Evolutionary conservation across 2,329 filamentous ascomycete genomes (phyloP).

Genomic region (Apiospora kogelbergensis): DNA sequence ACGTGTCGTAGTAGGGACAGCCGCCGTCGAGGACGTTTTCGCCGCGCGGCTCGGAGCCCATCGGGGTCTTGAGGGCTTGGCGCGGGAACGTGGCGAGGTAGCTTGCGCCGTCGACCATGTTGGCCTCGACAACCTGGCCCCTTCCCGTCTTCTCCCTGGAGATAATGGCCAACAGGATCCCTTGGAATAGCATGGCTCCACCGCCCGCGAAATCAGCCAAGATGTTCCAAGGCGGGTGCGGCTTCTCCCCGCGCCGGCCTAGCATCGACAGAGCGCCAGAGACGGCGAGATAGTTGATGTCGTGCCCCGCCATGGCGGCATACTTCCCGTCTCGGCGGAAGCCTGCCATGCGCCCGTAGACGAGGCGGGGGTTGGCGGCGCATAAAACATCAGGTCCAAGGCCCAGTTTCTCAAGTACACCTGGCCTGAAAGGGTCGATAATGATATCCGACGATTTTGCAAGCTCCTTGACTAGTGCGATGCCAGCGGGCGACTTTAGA

Average conservation of each 20-base stretch:
- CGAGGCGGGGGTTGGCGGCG: conserved; percentile 68
- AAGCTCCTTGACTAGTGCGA: conserved; percentile 66
- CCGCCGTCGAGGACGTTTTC: conserved; percentile 81
- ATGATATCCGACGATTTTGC: conserved; percentile 69
- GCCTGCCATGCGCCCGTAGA: conserved; percentile 85
- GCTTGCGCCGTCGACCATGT: conserved; percentile 89
- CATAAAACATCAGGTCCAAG: conserved; percentile 71
- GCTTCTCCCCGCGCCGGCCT: conserved; percentile 67
- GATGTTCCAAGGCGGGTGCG: conserved; percentile 79
- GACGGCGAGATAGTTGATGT: conserved; percentile 95
- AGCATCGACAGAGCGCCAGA: conserved; percentile 77
- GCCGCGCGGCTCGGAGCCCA: conserved; percentile 66
- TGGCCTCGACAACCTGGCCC: conserved; percentile 93
- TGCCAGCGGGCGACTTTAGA: conserved; percentile 66
- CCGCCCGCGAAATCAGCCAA: conserved; percentile 91
- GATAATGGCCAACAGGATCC: conserved; percentile 77
- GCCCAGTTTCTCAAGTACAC: conserved; percentile 82
- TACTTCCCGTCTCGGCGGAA: conserved; percentile 88
- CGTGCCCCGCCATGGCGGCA: conserved; percentile 85
- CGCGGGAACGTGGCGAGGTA: conserved; percentile 80
- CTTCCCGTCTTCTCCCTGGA: conserved; percentile 61
- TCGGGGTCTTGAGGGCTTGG: conserved; percentile 59
- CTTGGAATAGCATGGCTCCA: conserved; percentile 77
- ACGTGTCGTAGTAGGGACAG: conserved; percentile 85
- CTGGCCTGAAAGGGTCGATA: conserved; percentile 91